These are phyloP conservation scores for Tilletia indica DNA, from an alignment of 1,284 basidiomycete species.

Conservation along the genomic window DNA sequence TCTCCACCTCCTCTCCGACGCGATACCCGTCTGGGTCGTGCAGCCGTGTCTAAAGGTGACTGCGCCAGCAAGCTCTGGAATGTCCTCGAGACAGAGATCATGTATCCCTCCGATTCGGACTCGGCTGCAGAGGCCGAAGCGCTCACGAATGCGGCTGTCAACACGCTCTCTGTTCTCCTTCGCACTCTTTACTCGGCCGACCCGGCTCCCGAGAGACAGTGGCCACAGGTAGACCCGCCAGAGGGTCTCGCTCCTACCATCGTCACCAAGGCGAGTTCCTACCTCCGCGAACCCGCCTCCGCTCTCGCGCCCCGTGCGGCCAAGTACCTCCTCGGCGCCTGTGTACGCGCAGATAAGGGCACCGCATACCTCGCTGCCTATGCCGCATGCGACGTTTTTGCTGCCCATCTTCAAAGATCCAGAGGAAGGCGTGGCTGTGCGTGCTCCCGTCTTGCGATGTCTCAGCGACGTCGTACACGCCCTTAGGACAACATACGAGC, in stretches of 20 bases:
- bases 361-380: slow-evolving; percentile 37
- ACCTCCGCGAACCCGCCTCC: slow-evolving; percentile 47
- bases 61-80: slow-evolving; percentile 36
- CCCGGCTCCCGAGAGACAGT: slow-evolving; percentile 10
- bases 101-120: slow-evolving; percentile 52
- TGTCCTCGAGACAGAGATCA: slow-evolving; percentile 49
- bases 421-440: slow-evolving; percentile 72
- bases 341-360: slow-evolving; percentile 32
- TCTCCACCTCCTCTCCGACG: slow-evolving; percentile 40
- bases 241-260: slow-evolving; percentile 45
- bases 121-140: not conserved
- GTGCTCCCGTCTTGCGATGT: slow-evolving; percentile 57
- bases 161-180: slow-evolving; percentile 38
- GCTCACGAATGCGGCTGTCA: slow-evolving; percentile 11
- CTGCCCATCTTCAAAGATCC: slow-evolving; percentile 74
- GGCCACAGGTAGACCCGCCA: slow-evolving; percentile 33
- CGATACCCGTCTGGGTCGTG: slow-evolving; percentile 50
- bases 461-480: slow-evolving; percentile 30
- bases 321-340: slow-evolving; percentile 35
- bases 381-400: slow-evolving; percentile 39
- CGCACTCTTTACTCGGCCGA: slow-evolving; percentile 38
- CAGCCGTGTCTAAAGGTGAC: slow-evolving; percentile 34
- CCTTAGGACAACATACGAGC: slow-evolving; percentile 22
- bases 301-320: slow-evolving; percentile 41
- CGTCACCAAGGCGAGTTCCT: slow-evolving; percentile 40